phyloP scores from a whole-genome alignment of 2,329 filamentous ascomycete species.

The Volutella citrinella region DNA sequence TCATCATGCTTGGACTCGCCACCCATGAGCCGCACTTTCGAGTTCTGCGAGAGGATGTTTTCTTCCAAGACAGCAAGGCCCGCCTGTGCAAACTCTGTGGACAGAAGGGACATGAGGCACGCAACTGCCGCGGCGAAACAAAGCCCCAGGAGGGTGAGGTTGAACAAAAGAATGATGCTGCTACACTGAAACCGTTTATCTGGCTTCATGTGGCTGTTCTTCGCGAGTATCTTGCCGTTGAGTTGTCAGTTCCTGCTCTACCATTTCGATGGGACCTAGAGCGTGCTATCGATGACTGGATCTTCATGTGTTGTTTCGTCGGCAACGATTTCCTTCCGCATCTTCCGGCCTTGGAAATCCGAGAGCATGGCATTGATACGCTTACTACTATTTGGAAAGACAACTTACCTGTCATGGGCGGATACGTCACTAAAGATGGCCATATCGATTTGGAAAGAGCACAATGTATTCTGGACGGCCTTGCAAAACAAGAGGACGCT shows the following conservation, averaged over 20 bases:
- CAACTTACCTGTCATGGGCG: slow-evolving; percentile 85
- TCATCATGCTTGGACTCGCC: slow-evolving; percentile 96
- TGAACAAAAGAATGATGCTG: slow-evolving; percentile 73
- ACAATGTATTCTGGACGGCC: slow-evolving; percentile 81
- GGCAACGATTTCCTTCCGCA: slow-evolving; percentile 98
- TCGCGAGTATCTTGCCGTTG: slow-evolving; percentile 87
- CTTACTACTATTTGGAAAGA: slow-evolving; percentile 97
- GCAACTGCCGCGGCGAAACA: slow-evolving; percentile 75
- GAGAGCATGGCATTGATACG: slow-evolving; percentile 95
- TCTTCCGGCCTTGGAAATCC: slow-evolving; percentile 93
- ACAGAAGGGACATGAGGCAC: slow-evolving; percentile 86
- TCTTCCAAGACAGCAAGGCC: slow-evolving; percentile 81
- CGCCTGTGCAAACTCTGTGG: slow-evolving; percentile 85
- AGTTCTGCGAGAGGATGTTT: slow-evolving; percentile 94
- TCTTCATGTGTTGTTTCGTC: slow-evolving; percentile 99
- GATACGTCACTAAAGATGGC: slow-evolving; percentile 94
- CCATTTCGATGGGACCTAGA: slow-evolving; percentile 91
- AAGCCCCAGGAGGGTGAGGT: slow-evolving; percentile 78
- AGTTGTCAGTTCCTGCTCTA: slow-evolving; percentile 78
- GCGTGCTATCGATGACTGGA: slow-evolving; percentile 93
- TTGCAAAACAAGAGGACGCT: slow-evolving; percentile 88
- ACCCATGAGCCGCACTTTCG: slow-evolving; percentile 98
- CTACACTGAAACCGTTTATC: slow-evolving; percentile 85
- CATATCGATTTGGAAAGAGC: slow-evolving; percentile 83
- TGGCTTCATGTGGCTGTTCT: slow-evolving; percentile 94